phyloP scores from a whole-genome alignment of 495 filamentous ascomycete species.

The Astrocystis sublimbata region DNA sequence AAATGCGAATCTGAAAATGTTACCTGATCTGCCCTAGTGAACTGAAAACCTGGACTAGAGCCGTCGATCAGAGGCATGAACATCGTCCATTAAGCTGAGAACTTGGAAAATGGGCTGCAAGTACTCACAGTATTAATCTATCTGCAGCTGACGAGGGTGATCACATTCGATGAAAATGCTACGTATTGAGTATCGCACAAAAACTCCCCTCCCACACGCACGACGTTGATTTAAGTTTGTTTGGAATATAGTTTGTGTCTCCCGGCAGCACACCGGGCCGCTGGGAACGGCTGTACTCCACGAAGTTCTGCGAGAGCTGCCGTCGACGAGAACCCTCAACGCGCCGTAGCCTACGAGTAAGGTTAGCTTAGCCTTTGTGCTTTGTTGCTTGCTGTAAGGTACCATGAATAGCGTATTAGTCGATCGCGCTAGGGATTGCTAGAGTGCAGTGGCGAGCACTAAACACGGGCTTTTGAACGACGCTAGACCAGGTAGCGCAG shows the following conservation, averaged over 20 bases:
- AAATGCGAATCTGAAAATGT: not conserved
- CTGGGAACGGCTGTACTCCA: not conserved
- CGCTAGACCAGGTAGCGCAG: constrained; percentile 3
- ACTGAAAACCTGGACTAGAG: not conserved
- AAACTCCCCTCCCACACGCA: too few species aligned
- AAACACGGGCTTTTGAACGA: not conserved
- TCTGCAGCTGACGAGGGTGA: not conserved
- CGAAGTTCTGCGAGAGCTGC: not conserved
- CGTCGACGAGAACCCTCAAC: not conserved
- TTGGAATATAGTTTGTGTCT: not conserved
- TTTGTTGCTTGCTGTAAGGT: constrained; percentile 7
- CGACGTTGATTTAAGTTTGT: not conserved
- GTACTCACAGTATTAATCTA: not conserved
- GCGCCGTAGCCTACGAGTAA: too few species aligned
- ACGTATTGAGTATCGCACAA: too few species aligned
- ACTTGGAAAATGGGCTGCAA: too few species aligned
- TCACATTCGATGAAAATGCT: too few species aligned
- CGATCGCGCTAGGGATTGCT: not conserved
- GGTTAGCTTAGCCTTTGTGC: too few species aligned
- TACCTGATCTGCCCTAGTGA: constrained; percentile 2
- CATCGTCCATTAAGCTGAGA: too few species aligned
- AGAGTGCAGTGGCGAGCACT: constrained; percentile 4
- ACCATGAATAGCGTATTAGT: not conserved
- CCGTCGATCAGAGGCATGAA: not conserved
- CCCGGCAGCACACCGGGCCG: too few species aligned